Evolutionary conservation across 1,284 basidiomycete species (phyloP).

Genomic region (Xerocomus amazonicus): DNA sequence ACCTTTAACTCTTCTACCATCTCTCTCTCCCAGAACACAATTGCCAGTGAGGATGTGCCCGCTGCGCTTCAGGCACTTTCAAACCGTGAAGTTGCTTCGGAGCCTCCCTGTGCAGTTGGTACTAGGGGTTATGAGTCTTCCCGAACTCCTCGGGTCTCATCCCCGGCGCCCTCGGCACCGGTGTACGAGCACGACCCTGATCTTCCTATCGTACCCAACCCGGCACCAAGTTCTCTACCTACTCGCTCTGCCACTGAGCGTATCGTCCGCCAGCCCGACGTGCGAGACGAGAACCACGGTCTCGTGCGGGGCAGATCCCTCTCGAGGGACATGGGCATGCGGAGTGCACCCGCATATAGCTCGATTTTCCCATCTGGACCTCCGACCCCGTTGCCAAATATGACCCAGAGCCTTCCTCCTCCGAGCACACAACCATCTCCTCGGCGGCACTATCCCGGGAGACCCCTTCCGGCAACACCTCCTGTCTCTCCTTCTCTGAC

Average conservation of each 20-base stretch:
- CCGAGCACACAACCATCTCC: conserved; percentile 21
- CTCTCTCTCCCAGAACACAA: conserved; percentile 17
- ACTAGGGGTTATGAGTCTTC: conserved; percentile 21
- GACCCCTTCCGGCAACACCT: conserved; percentile 33
- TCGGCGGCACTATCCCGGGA: conserved; percentile 31
- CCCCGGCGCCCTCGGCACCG: conserved; percentile 14
- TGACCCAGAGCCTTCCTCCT: conserved; percentile 28
- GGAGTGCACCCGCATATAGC: conserved; percentile 34
- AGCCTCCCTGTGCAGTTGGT: conserved; percentile 19
- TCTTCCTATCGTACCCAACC: conserved; percentile 24
- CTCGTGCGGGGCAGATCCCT: conserved; percentile 32
- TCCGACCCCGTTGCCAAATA: conserved; percentile 23
- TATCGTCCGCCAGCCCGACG: conserved; percentile 27
- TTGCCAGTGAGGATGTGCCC: conserved; percentile 17
- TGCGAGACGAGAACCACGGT: conserved; percentile 28
- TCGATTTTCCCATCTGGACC: conserved; percentile 34
- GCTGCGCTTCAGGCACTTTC: conserved; percentile 12
- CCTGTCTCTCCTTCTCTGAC: conserved; percentile 33
- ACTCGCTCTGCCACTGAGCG: conserved; percentile 32
- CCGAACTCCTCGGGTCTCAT: conserved; percentile 24
- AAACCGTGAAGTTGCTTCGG: conserved; percentile 20
- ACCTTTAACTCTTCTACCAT: conserved; percentile 24
- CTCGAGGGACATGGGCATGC: conserved; percentile 30
- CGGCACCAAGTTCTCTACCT: conserved; percentile 16
- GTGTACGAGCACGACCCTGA: conserved; percentile 31